Base-by-base conservation (phyloP, 768 basidiomycete species). In the Filobasidium wieringae region DNA sequence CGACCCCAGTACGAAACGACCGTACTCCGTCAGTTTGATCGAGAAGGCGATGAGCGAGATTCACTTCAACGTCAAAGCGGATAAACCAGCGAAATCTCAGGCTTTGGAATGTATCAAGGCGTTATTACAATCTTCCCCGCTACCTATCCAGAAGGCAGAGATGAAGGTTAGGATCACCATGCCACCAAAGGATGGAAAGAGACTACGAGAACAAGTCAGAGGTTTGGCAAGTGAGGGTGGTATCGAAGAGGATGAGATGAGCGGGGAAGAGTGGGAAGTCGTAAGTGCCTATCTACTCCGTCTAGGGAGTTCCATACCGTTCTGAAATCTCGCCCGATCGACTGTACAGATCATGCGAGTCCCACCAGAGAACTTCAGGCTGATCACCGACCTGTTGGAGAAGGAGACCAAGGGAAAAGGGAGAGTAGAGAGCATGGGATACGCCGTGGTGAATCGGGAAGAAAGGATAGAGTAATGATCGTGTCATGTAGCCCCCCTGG, bases 1-100 rank as follows among this genome's bases (percentile, higher is more conserved):
- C 24, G 92, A 97, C 68, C 95, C 95, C 0, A 76, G 79, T 4
- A 93, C 90, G 1, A 85, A 88, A 70, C 77, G 83, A 9, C 90
- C 92, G 5, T 91, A 96, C 71, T 85, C 90, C 5, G 88, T 93
- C 31, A 85, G 88, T 17, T 88, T 97, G 78, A 88, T 99, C 62
- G 95, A 99, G 70, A 97, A 95, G 74, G 91, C 91, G 0, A 93
- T 99, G 93, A 76, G 82, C 8, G 92, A 97, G 70, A 85, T 88
- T 8, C 92, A 92, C 0, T 92, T 86, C 74, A 93, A 88, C 64
- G 85, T 93, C 27, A 86, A 87, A 66, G 80, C 80, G 43, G 83
- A 84, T 63, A 96, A 96, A 78, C 85, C 81, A 22, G 92, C 91
- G 4, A 99, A 99, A 76, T 87, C 85, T 51, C 95, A 99, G 81